These are phyloP conservation scores for Tolypocladium guangdongense DNA, from an alignment of 2,329 filamentous ascomycete species.

Conservation along the genomic window DNA sequence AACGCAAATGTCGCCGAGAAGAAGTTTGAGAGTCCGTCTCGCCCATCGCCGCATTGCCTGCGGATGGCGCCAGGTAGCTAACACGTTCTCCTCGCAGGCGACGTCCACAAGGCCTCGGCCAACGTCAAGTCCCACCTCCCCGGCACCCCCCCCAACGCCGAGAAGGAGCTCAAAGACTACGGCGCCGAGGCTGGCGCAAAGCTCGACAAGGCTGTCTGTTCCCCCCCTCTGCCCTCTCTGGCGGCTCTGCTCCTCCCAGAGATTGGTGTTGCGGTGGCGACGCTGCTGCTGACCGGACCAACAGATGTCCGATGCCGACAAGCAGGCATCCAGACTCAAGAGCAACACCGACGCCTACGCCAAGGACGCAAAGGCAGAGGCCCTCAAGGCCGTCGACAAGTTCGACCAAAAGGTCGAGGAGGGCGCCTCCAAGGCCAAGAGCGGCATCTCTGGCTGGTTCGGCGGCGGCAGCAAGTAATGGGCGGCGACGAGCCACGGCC, in stretches of 20 bases:
- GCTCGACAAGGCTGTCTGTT: slow-evolving; percentile 57
- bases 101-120: slow-evolving; percentile 58
- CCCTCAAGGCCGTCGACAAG: slow-evolving; percentile 65
- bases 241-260: background rate
- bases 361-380: slow-evolving; percentile 52
- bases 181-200: slow-evolving; percentile 46
- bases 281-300: slow-evolving; percentile 1
- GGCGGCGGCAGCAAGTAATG: slow-evolving; percentile 45
- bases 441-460: slow-evolving; percentile 77
- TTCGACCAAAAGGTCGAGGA: slow-evolving; percentile 76
- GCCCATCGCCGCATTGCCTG: background rate
- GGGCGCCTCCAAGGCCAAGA: slow-evolving; percentile 71
- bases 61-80: background rate
- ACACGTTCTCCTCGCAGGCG: slow-evolving; percentile 44
- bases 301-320: slow-evolving; percentile 45
- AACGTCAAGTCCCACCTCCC: slow-evolving; percentile 57
- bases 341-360: slow-evolving; percentile 47
- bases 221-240: background rate
- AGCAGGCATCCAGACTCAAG: slow-evolving; percentile 50
- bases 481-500: background rate
- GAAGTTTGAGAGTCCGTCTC: slow-evolving; percentile 60
- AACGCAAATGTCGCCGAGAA: slow-evolving; percentile 74
- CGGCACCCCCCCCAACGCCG: slow-evolving; percentile 47
- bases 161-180: slow-evolving; percentile 48
- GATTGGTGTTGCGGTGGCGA: background rate